These are phyloP conservation scores for Penicillium digitatum DNA, from an alignment of 2,329 filamentous ascomycete species.

Conservation along the genomic window DNA sequence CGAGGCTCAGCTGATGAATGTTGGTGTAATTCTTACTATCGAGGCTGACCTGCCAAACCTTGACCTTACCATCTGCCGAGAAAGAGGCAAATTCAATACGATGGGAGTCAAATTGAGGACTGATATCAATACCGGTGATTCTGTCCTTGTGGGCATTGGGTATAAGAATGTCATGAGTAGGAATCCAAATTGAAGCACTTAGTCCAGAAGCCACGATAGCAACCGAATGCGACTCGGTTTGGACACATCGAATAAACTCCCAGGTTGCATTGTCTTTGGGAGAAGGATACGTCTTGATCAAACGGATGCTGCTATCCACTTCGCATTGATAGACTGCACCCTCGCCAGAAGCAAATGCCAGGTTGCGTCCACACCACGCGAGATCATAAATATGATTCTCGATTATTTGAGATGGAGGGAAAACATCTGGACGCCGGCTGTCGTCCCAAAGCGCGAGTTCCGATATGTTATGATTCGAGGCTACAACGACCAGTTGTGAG, in stretches of 20 bases:
- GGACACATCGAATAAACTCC: conserved; percentile 41
- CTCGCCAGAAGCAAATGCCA: conserved; percentile 41
- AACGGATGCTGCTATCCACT: conserved; percentile 37
- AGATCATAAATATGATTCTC: conserved; percentile 43
- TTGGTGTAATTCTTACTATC: conserved; percentile 36
- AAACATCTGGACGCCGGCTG: conserved; percentile 35
- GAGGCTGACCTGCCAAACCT: conserved; percentile 44
- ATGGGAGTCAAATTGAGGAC: conserved; percentile 31
- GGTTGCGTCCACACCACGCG: conserved; percentile 38
- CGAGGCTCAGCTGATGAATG: conserved; percentile 38
- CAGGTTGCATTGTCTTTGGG: conserved; percentile 33
- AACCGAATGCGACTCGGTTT: conserved; percentile 28
- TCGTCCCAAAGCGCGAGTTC: conserved; percentile 46
- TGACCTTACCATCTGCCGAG: conserved; percentile 45
- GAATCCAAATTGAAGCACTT: conserved; percentile 43
- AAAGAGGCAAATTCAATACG: conserved; percentile 43
- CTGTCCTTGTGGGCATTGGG: conserved; percentile 40
- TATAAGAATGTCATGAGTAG: conserved; percentile 42
- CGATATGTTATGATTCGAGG: conserved; percentile 41
- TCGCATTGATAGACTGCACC: conserved; percentile 41
- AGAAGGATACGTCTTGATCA: conserved; percentile 35
- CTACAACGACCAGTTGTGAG: conserved; percentile 41
- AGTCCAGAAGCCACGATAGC: conserved; percentile 41
- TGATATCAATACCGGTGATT: conserved; percentile 45
- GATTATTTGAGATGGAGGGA: conserved; percentile 35